These are phyloP conservation scores for Mortierella sp. DNA, from an alignment of 371 early-diverging fungal genomes.

Conservation along the genomic window DNA sequence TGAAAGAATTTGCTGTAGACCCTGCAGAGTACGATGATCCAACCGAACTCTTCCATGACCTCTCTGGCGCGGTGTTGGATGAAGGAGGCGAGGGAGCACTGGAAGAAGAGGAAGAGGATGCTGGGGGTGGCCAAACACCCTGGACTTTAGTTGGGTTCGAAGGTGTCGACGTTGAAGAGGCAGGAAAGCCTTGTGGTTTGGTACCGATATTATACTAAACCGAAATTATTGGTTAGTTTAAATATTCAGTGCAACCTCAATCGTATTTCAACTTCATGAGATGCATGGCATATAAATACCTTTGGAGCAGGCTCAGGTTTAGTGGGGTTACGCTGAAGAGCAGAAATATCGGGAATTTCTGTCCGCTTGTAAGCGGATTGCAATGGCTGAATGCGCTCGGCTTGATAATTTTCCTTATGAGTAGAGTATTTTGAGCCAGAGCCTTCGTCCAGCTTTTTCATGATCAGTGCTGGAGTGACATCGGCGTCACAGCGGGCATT, in stretches of 20 bases:
- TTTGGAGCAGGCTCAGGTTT: conserved; percentile 67
- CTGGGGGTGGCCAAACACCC: conserved; percentile 40
- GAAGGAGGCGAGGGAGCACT: conserved; percentile 21
- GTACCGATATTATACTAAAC: conserved; percentile 24
- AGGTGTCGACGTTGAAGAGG: conserved; percentile 10
- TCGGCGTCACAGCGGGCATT: conserved; percentile 91
- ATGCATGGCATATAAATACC: conserved; percentile 15
- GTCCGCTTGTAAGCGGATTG: conserved; percentile 75
- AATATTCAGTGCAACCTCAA: background rate
- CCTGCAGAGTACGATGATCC: conserved; percentile 37
- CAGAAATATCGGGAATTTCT: conserved; percentile 73
- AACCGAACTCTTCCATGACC: conserved; percentile 35
- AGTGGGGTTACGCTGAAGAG: conserved; percentile 72
- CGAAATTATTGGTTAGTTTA: background rate
- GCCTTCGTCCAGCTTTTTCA: conserved; percentile 86
- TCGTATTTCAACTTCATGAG: background rate
- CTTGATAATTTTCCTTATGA: conserved; percentile 70
- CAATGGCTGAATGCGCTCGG: conserved; percentile 58
- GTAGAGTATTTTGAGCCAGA: conserved; percentile 93
- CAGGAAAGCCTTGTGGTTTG: conserved; percentile 10
- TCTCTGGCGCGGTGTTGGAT: conserved; percentile 18
- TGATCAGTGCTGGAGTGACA: conserved; percentile 85
- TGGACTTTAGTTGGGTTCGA: conserved; percentile 19
- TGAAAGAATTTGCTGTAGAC: conserved; percentile 30
- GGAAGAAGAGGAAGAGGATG: conserved; percentile 20